Base-by-base conservation (phyloP, 495 filamentous ascomycete genomes). In the Trichoderma asperelloides region DNA sequence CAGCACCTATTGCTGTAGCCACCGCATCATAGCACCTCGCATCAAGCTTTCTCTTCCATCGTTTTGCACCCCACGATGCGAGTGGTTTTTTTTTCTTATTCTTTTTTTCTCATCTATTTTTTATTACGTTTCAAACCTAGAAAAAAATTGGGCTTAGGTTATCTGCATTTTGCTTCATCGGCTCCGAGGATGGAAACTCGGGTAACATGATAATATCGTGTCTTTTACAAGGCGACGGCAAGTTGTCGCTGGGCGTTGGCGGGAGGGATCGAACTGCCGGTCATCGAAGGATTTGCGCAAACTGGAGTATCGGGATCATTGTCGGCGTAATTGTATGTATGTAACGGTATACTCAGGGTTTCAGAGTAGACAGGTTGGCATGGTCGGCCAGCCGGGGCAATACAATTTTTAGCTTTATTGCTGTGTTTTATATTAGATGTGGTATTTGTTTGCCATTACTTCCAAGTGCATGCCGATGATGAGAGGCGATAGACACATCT, bases 1-100 rank as follows among this genome's bases (percentile, higher is more conserved):
- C 83, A n/a, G 79, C 79, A 57, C 74, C 78, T 40, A 62, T 76
- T 40, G 72, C 74, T 66, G 49, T 74, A 12, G 68, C 68, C 37
- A 69, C 74, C 25, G 76, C 71, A 27, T 77, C 71, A 41, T 73
- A 71, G 57, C 28, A 28, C 37, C 16, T 27, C 57, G 51, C 55
- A 16, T 47, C 18, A 18, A 45, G 66, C 21, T 25, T 55, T 25
- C 43, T n/a, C 43, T 55, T 60, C 30, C n/a, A 4, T 9, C 5
- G 2, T 6, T 60, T 30, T 28, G 2, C 13, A 12, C 21, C 55
- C 27, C 28, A 62, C 41, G n/a, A 4, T 55, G 49, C n/a, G 18
- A 3, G 2, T 55, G 23, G 62, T 33, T 63, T n/a, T 12, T 33
- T 30, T 37, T 41, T 67, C 37, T 45, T 2, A 8, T 47, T 9